Evolutionary conservation across 1,284 basidiomycete species (phyloP).

Genomic region (Ustilago bromivora): DNA sequence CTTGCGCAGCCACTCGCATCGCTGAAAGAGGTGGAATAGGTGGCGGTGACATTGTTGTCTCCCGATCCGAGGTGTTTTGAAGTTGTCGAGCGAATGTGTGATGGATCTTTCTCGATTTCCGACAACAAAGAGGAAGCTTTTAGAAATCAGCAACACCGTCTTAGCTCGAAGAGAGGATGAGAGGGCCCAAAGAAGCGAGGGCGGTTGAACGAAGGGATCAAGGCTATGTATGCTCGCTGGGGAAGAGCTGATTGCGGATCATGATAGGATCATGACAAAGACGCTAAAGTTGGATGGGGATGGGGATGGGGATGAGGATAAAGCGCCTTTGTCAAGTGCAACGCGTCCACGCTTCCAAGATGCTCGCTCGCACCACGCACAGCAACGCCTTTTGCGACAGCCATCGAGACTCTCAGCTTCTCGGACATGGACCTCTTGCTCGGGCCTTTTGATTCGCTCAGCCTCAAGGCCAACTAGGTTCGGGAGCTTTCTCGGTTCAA

Average conservation of each 20-base stretch:
- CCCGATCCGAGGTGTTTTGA: not conserved
- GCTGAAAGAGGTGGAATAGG: constrained; percentile 24
- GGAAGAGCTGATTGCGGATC: not conserved
- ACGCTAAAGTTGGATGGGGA: too few species aligned
- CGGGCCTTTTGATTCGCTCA: too few species aligned
- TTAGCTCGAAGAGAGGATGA: not conserved
- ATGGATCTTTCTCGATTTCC: not conserved
- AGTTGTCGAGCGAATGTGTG: not conserved
- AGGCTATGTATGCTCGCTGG: not conserved
- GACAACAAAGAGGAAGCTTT: not conserved
- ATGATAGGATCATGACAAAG: not conserved
- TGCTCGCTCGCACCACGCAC: not conserved
- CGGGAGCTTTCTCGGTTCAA: too few species aligned
- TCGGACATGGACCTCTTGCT: not conserved
- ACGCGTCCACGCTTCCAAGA: not conserved
- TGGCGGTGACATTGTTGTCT: constrained; percentile 7
- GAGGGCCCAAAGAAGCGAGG: too few species aligned
- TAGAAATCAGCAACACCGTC: not conserved
- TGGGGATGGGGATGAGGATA: not conserved
- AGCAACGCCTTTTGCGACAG: not conserved
- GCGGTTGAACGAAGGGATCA: not conserved
- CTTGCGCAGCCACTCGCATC: constrained; percentile 11
- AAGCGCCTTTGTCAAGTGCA: not conserved
- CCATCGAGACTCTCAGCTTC: not conserved
- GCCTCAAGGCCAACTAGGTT: too few species aligned